Conservation (phyloP, 2,329 filamentous ascomycete genomes). For the Arthrinium phaeospermum region DNA sequence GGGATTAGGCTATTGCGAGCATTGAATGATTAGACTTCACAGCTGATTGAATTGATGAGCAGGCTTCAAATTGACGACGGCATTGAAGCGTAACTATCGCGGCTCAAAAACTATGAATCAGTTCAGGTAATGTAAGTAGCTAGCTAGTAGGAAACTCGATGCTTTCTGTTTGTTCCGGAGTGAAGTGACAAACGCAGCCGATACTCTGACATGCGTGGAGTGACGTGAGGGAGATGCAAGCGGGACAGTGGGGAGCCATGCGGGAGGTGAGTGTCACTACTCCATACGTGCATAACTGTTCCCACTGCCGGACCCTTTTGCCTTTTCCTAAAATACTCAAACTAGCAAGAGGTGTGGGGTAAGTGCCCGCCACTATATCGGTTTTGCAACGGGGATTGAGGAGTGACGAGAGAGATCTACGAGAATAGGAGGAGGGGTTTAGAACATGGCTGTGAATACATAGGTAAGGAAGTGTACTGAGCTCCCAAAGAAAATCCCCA, state of each 20-base stretch:
- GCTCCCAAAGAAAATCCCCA: neutral
- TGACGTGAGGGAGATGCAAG: neutral
- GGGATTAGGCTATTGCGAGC: neutral
- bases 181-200: neutral
- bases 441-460: no score
- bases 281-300: constrained; percentile 5
- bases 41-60: neutral
- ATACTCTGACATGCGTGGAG: neutral
- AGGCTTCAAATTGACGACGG: neutral
- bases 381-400: neutral
- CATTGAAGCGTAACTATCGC: neutral
- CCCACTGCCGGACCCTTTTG: neutral
- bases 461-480: neutral
- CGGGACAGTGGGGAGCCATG: constrained; percentile 1
- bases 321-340: constrained; percentile 7
- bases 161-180: neutral
- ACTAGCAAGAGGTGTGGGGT: constrained; percentile 3
- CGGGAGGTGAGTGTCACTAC: constrained; percentile 9
- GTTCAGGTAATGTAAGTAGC: neutral
- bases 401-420: neutral
- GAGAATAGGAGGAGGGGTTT: neutral
- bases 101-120: neutral
- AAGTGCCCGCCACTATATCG: neutral
- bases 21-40: neutral
- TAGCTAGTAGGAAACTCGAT: neutral